Evolutionary conservation across 2,329 filamentous ascomycete genomes (phyloP), one percentile per base, ranked within the genome.

Genomic region (Bipolaris gigantea): DNA sequence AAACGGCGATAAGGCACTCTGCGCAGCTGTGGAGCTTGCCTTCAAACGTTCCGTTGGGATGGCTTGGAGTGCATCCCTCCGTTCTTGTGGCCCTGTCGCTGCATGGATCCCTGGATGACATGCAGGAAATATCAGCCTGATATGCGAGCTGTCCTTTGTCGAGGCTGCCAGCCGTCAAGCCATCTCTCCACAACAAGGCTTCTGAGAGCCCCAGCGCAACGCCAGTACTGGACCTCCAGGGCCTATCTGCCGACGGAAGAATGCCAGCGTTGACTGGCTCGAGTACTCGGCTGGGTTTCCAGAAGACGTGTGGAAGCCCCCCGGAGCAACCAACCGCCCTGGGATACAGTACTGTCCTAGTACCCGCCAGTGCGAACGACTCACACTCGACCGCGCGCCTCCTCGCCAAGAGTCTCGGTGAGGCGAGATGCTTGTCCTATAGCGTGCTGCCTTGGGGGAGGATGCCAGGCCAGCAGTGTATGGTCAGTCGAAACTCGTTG

Each of bases 1-100:
- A 63, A 70, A 74, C 70, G 59, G 64, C 66, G 73, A 75, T 75
- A 75, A 75, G 71, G 71, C 62, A 67, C 52, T 47, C 56, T 52
- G 59, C 42, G 59, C 55, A 58, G 60, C 51, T 57, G 61, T 59
- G 64, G 62, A 64, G 52, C 54, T 48, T 54, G 53, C 51, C 60
- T 57, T 52, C 47, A 48, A 56, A 60, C 58, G 45, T 56, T 52
- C 52, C 58, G 47, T 58, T 56, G 59, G 55, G 44, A 54, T 40
- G 48, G 34, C 38, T 55, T 66, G 61, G 63, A 69, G 63, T 57
- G 50, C 63, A 55, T 61, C 59, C 55, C 60, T 58, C 59, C 58
- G 60, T 57, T 61, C 60, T 61, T 60, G 55, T 56, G 54, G 54
- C 47, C 50, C 55, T 61, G 58, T 64, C 55, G 64, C 59, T 57